Conservation (phyloP, 805 yeast genomes). For the Candida montana region DNA sequence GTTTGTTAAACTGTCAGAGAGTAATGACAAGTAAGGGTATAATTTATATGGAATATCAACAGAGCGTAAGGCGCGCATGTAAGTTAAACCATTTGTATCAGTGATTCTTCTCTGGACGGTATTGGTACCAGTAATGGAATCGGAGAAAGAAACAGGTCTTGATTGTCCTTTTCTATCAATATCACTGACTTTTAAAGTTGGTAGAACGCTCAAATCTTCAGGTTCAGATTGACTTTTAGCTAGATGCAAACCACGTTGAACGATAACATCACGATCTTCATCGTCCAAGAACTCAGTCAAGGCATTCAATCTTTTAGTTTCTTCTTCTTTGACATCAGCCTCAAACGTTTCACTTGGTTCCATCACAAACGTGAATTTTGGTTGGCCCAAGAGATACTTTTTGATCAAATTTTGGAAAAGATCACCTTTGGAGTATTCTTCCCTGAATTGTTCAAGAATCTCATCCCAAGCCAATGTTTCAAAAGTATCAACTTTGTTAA, state of each 20-base stretch:
- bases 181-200: conserved; percentile 69
- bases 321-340: conserved; percentile 46
- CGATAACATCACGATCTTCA: conserved; percentile 53
- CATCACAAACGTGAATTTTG: conserved; percentile 72
- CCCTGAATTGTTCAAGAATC: conserved; percentile 52
- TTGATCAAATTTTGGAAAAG: conserved; percentile 58
- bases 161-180: conserved; percentile 53
- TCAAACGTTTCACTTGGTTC: conserved; percentile 59
- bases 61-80: conserved; percentile 62
- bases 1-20: conserved; percentile 73
- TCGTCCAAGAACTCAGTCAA: conserved; percentile 42
- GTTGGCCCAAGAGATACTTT: conserved; percentile 45
- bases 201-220: conserved; percentile 76
- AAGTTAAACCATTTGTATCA: conserved; percentile 77
- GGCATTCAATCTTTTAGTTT: conserved; percentile 42
- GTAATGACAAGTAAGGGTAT: conserved; percentile 69
- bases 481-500: conserved; percentile 75
- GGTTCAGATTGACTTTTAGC: conserved; percentile 57
- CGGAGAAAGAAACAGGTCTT: conserved; percentile 27
- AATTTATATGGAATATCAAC: conserved; percentile 56
- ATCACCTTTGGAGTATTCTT: conserved; percentile 48
- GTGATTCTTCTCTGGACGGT: conserved; percentile 45
- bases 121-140: conserved; percentile 22
- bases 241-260: conserved; percentile 53
- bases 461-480: conserved; percentile 60